Evolutionary conservation across 768 basidiomycete genomes (phyloP), one percentile per base, ranked within the genome.

Genomic region (Trametes meyenii): DNA sequence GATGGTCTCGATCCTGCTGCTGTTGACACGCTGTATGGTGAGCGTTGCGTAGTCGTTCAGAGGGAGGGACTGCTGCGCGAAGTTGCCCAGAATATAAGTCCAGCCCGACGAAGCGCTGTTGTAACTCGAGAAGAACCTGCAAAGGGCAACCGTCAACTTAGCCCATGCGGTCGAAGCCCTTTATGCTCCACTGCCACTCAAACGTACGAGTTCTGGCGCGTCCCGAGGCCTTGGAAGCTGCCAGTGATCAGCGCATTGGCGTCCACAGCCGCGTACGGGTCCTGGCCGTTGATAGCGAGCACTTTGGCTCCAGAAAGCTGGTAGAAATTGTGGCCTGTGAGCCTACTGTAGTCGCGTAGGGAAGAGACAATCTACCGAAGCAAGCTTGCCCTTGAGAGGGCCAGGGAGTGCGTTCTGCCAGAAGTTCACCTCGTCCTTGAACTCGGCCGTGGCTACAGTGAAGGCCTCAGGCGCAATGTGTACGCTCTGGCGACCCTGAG

Each of bases 401-500:
- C 74, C 78, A 4, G 79, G 80, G 26, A 85, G 64, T 4, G 80
- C 74, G 59, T 83, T 72, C 70, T 85, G 83, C 84, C 84, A 85
- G 54, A 83, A 76, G 13, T 78, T 71, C 52, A 85, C 77, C 58
- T 83, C 77, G 58, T 82, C 82, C 11, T 75, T 69, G 58, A 85
- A 73, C 69, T 83, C 82, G 5, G 73, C 76, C 2, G 79, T 79
- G 0, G 84, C 78, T 16, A 85, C 77, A 0, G 66, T 65, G 67
- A 83, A 85, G 6, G 85, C 85, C 58, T 75, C 76, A 7, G 83
- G 83, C 1, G 82, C 79, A 48, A 85, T 82, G 62, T 83, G 75
- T 8, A 85, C 77, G 48, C 72, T 69, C 68, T 85, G 84, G 29
- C 67, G 69, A 17, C 81, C 80, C 62, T 78, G 72, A 11, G 66